Percentiles rank a stretch among this genome's conserved stretches.
Evolutionary conservation across 2,329 filamentous ascomycete species (phyloP).

Genomic region (Juglanconis sp.): DNA sequence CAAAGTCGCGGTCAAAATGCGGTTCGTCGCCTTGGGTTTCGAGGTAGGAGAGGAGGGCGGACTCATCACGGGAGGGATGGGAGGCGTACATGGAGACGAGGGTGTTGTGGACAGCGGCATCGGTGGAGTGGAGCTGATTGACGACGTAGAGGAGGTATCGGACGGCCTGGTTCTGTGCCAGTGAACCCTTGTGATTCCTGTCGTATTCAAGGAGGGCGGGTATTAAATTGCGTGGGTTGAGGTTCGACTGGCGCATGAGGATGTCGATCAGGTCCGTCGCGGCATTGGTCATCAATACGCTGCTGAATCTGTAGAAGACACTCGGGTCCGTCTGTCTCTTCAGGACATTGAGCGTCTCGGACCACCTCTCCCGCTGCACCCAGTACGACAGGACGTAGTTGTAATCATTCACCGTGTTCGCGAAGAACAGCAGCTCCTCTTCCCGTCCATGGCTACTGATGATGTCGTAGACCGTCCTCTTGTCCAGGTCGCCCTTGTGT

Average conservation of each 20-base stretch:
- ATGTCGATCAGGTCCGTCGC: constrained; percentile 89
- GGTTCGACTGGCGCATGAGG: constrained; percentile 82
- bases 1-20: constrained; percentile 92
- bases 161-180: constrained; percentile 82
- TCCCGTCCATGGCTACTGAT: constrained; percentile 94
- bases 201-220: constrained; percentile 94
- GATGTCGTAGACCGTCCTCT: constrained; percentile 90
- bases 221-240: constrained; percentile 84
- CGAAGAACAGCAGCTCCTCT: constrained; percentile 87
- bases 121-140: constrained; percentile 74
- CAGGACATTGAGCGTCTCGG: constrained; percentile 78
- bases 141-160: constrained; percentile 93
- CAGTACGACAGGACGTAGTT: constrained; percentile 95
- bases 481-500: constrained; percentile 83
- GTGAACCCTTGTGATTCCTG: constrained; percentile 64
- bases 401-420: constrained; percentile 83
- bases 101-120: constrained; percentile 93
- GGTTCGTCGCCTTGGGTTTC: constrained; percentile 85
- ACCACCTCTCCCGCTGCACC: constrained; percentile 93
- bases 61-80: constrained; percentile 77
- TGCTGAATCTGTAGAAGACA: constrained; percentile 95
- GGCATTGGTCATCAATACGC: constrained; percentile 88
- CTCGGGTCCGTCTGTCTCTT: constrained; percentile 91
- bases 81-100: constrained; percentile 94
- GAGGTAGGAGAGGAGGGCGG: constrained; percentile 81